These are phyloP conservation scores for Chrysanthemum lavandulifolium DNA, from an alignment of 129 eudicot species.

Conservation along the genomic window DNA sequence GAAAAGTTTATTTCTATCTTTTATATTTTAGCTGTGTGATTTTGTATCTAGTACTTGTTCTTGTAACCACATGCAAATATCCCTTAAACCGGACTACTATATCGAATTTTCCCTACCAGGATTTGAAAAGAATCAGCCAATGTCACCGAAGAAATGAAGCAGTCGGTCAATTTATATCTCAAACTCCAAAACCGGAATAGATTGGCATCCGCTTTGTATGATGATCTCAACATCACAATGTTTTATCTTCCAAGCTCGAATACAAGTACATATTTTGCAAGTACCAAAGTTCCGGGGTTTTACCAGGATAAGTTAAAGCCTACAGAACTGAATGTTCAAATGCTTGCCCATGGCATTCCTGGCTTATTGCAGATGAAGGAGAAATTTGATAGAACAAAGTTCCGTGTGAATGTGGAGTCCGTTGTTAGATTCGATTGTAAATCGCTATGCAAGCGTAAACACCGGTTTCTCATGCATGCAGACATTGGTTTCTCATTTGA, in stretches of 20 bases:
- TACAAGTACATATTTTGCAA: background rate
- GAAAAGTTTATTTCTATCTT: too few species aligned
- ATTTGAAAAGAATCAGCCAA: background rate
- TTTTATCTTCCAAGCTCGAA: slow-evolving; percentile 1
- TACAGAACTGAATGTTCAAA: background rate
- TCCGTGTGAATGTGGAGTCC: slow-evolving; percentile 1
- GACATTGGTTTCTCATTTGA: background rate
- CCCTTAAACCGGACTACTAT: too few species aligned
- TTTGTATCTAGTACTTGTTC: too few species aligned
- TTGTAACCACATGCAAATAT: too few species aligned
- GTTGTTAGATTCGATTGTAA: background rate
- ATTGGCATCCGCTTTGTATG: slow-evolving; percentile 13
- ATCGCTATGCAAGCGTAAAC: background rate
- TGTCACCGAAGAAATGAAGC: background rate
- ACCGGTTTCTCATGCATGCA: background rate
- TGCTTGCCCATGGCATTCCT: background rate
- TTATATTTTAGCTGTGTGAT: too few species aligned
- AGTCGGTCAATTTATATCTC: background rate
- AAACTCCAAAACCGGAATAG: background rate
- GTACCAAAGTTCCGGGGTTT: background rate
- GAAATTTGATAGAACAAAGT: background rate
- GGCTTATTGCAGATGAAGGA: background rate
- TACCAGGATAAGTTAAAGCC: background rate
- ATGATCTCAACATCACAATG: slow-evolving; percentile 10
- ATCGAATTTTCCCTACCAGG: too few species aligned